Conservation (phyloP, 208 protist species). For the Wallacemonas rigidus region DNA sequence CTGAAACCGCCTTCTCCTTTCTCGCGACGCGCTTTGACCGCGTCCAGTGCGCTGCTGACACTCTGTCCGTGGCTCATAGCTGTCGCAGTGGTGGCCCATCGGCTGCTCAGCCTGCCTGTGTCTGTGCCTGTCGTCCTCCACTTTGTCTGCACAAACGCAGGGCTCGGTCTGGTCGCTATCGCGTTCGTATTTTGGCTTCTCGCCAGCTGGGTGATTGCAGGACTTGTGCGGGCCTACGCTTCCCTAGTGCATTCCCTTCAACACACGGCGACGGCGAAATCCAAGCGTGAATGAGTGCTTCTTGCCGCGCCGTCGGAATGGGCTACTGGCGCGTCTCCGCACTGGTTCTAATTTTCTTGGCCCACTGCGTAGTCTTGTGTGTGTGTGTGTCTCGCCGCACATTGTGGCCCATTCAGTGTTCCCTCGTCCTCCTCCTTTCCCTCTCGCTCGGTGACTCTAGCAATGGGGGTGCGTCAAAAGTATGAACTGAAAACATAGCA, state of each 20-base stretch:
- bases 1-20: not conserved
- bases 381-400: too few species aligned
- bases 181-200: constrained; percentile 1
- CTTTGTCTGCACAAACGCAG: not conserved
- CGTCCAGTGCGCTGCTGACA: not conserved
- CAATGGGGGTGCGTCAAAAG: too few species aligned
- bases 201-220: constrained; percentile 16
- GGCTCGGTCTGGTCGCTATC: not conserved
- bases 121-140: not conserved
- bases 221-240: constrained; percentile 1
- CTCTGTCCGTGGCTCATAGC: constrained; percentile 11
- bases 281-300: not conserved
- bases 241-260: constrained; percentile 4
- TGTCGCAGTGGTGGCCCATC: not conserved
- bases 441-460: too few species aligned
- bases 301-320: not conserved
- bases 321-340: too few species aligned
- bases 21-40: not conserved
- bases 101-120: not conserved
- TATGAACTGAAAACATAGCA: too few species aligned
- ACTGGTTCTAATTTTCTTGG: too few species aligned
- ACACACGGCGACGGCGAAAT: not conserved
- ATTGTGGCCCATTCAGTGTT: too few species aligned
- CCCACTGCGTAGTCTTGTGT: too few species aligned
- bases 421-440: too few species aligned